Evolutionary conservation across 495 filamentous ascomycete genomes (phyloP).

Genomic region (Sphaerosporella brunnea): DNA sequence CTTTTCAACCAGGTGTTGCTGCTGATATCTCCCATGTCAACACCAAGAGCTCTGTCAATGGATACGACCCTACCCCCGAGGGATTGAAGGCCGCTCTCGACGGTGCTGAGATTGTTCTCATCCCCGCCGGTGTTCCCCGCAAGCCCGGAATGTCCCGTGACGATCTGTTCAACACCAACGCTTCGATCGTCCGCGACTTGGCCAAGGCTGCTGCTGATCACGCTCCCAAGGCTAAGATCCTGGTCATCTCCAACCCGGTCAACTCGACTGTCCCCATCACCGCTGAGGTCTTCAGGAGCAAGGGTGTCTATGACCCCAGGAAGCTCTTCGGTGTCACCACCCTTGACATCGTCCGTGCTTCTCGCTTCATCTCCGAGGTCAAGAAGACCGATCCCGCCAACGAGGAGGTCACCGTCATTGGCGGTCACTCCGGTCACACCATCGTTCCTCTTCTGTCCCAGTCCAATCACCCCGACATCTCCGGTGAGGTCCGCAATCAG

Average conservation of each 20-base stretch:
- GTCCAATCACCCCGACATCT: slow-evolving; percentile 67
- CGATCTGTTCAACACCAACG: slow-evolving; percentile 99
- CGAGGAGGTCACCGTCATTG: slow-evolving; percentile 88
- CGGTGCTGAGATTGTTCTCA: slow-evolving; percentile 82
- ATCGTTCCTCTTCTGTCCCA: slow-evolving; percentile 96
- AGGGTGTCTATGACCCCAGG: slow-evolving; percentile 93
- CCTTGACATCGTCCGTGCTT: slow-evolving; percentile 94
- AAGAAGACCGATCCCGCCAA: slow-evolving; percentile 73
- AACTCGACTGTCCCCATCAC: slow-evolving; percentile 98
- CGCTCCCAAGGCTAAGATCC: slow-evolving; percentile 80
- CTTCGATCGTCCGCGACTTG: slow-evolving; percentile 95
- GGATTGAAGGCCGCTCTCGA: slow-evolving; percentile 63
- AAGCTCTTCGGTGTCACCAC: slow-evolving; percentile 98
- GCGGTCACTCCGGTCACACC: slow-evolving; percentile 93
- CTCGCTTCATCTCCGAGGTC: slow-evolving; percentile 86
- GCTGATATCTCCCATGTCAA: slow-evolving; percentile 97
- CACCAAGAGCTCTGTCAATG: slow-evolving; percentile 87
- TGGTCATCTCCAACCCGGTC: slow-evolving; percentile 97
- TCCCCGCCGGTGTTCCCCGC: slow-evolving; percentile 94
- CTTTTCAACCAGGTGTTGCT: slow-evolving; percentile 58
- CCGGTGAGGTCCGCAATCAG: slow-evolving; percentile 50
- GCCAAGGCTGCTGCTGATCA: slow-evolving; percentile 86
- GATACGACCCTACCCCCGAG: slow-evolving; percentile 52
- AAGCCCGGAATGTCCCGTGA: slow-evolving; percentile 99
- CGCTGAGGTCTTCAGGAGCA: slow-evolving; percentile 87